Conservation (phyloP, 2,329 filamentous ascomycete species). For the Penicillium psychrosexuale region DNA sequence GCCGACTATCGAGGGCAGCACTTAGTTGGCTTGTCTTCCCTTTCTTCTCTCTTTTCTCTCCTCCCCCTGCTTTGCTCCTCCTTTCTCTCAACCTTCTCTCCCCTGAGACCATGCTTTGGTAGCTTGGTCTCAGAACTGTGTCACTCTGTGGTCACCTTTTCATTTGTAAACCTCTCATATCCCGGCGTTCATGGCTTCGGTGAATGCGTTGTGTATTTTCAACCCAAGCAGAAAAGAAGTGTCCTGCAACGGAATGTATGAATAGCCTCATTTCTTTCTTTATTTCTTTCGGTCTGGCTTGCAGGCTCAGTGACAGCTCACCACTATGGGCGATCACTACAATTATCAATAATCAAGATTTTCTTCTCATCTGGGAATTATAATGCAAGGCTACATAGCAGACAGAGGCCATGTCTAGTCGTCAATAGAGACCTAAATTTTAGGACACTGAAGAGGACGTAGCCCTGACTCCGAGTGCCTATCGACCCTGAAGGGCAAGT, state of each 20-base stretch:
- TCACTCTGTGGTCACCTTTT: not conserved
- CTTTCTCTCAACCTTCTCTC: not conserved
- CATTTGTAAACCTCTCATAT: not conserved
- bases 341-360: conserved; percentile 11
- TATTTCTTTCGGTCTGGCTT: not conserved
- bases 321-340: not conserved
- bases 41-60: not conserved
- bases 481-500: not conserved
- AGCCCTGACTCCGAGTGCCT: not conserved
- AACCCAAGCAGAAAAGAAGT: not conserved
- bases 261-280: conserved; percentile 12
- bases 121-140: not conserved
- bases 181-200: conserved; percentile 6
- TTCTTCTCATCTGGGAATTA: not conserved
- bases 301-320: not conserved
- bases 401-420: not conserved
- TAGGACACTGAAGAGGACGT: not conserved
- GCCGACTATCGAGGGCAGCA: conserved; percentile 7
- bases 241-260: conserved; percentile 18
- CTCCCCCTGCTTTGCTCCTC: not conserved
- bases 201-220: conserved; percentile 1
- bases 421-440: too few relatives aligned
- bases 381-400: not conserved
- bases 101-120: not conserved
- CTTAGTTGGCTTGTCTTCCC: conserved; percentile 1